Conservation (phyloP, 805 yeast species). For the Brettanomyces nanus region DNA sequence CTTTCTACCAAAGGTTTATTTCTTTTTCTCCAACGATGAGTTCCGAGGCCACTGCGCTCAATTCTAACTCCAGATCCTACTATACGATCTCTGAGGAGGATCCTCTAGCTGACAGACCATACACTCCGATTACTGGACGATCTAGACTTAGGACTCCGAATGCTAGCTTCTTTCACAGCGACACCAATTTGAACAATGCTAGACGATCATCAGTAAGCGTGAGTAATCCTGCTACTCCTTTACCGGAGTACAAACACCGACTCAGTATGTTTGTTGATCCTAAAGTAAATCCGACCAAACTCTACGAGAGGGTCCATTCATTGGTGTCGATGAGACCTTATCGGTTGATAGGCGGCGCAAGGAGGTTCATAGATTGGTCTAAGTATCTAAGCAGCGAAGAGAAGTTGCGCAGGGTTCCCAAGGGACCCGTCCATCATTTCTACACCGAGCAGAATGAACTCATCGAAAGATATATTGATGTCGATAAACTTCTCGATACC, state of each 20-base stretch:
- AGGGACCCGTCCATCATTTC: constrained; percentile 30
- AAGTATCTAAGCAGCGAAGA: constrained; percentile 15
- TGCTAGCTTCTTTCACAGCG: too few relatives aligned
- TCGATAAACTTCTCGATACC: constrained; percentile 61
- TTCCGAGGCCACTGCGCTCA: too few relatives aligned
- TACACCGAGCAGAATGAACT: constrained; percentile 54
- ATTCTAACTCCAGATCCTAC: too few relatives aligned
- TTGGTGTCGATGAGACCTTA: constrained; percentile 39
- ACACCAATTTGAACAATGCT: too few relatives aligned
- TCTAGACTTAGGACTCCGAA: too few relatives aligned
- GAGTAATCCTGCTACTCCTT: constrained; percentile 13
- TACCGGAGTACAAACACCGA: constrained; percentile 10
- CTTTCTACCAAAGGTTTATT: not conserved
- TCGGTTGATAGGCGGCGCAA: constrained; percentile 35
- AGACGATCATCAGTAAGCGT: constrained; percentile 9
- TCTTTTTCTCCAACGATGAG: not conserved
- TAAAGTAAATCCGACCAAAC: constrained; percentile 8
- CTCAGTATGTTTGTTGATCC: constrained; percentile 16
- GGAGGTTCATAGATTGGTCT: constrained; percentile 35
- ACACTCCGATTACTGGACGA: too few relatives aligned
- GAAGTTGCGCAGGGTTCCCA: constrained; percentile 10
- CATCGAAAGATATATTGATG: constrained; percentile 46
- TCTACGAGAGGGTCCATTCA: constrained; percentile 18
- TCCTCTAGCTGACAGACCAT: too few relatives aligned
- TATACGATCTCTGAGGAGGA: too few relatives aligned